Evolutionary conservation across 2,329 filamentous ascomycete genomes (phyloP).

Genomic region (Beauveria medogensis): DNA sequence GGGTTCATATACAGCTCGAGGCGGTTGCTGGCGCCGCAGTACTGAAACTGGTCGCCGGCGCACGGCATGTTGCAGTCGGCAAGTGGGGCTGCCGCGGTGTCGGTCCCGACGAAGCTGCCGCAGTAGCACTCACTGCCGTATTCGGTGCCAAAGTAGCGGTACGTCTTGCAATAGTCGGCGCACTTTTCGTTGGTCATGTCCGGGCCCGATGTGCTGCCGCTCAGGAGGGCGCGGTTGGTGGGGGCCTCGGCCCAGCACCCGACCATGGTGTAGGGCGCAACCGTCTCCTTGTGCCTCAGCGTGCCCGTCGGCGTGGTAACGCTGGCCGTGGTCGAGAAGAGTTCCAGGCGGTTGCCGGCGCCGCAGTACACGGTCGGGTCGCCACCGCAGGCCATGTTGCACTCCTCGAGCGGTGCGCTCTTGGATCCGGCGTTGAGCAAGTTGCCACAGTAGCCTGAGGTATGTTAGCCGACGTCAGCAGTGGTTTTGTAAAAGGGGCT

Average conservation of each 20-base stretch:
- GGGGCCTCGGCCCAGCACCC: constrained; percentile 34
- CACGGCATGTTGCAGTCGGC: constrained; percentile 29
- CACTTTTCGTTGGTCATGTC: constrained; percentile 28
- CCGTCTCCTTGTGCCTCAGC: constrained; percentile 22
- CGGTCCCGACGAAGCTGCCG: constrained; percentile 22
- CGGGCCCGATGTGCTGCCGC: constrained; percentile 17
- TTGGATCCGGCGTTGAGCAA: constrained; percentile 23
- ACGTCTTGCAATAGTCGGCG: constrained; percentile 27
- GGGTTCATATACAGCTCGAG: constrained; percentile 27
- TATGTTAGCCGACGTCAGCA: background rate
- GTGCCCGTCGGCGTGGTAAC: constrained; percentile 18
- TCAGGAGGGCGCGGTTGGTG: constrained; percentile 26
- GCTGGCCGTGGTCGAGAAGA: constrained; percentile 33
- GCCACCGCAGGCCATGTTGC: constrained; percentile 34
- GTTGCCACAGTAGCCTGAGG: constrained; percentile 40
- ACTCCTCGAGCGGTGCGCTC: constrained; percentile 23
- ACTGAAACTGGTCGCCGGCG: constrained; percentile 24
- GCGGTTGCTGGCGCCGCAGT: constrained; percentile 26
- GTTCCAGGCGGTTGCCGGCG: constrained; percentile 33
- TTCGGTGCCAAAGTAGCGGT: constrained; percentile 34
- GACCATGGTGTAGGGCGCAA: constrained; percentile 24
- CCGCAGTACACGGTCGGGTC: constrained; percentile 34
- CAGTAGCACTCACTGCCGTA: constrained; percentile 33
- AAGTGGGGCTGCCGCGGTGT: constrained; percentile 20
- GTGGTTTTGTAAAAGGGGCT: constrained; percentile 14